Conservation (phyloP, 2,329 filamentous ascomycete genomes). For the Alternaria dauci region DNA sequence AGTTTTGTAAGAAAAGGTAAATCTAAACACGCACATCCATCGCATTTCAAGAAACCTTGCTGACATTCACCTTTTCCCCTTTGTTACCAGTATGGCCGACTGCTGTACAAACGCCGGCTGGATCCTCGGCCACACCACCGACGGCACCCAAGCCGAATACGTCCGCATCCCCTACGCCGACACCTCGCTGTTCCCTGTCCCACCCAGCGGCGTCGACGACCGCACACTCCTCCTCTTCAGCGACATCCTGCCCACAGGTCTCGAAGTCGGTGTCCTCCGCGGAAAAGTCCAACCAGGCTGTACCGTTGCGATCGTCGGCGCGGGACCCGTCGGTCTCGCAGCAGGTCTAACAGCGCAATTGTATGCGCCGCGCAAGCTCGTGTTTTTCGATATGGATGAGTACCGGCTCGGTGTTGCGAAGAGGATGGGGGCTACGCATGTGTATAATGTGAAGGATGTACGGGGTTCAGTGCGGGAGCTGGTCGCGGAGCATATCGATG, state of each 20-base stretch:
- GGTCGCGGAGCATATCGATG: slow-evolving; percentile 14
- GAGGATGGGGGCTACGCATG: not conserved
- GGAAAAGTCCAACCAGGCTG: slow-evolving; percentile 61
- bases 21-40: not conserved
- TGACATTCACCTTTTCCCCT: not conserved
- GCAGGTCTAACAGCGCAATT: slow-evolving; percentile 63
- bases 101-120: slow-evolving; percentile 65
- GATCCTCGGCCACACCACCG: slow-evolving; percentile 62
- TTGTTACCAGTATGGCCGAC: slow-evolving; percentile 55
- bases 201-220: slow-evolving; percentile 54
- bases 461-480: not conserved
- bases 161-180: slow-evolving; percentile 63
- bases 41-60: not conserved
- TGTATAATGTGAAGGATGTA: not conserved
- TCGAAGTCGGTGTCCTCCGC: slow-evolving; percentile 62
- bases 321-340: slow-evolving; percentile 65
- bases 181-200: slow-evolving; percentile 58
- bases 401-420: slow-evolving; percentile 36
- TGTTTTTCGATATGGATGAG: slow-evolving; percentile 62
- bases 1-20: slow-evolving; percentile 54
- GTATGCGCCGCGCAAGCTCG: slow-evolving; percentile 62
- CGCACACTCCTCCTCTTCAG: slow-evolving; percentile 60
- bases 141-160: slow-evolving; percentile 67
- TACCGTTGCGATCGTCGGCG: slow-evolving; percentile 64
- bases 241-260: slow-evolving; percentile 66